A percentile compares a stretch with the other conserved stretches of the same genome.
Evolutionary conservation across 306 rosid species (phyloP).

Genomic region (Dalbergia oliveri): DNA sequence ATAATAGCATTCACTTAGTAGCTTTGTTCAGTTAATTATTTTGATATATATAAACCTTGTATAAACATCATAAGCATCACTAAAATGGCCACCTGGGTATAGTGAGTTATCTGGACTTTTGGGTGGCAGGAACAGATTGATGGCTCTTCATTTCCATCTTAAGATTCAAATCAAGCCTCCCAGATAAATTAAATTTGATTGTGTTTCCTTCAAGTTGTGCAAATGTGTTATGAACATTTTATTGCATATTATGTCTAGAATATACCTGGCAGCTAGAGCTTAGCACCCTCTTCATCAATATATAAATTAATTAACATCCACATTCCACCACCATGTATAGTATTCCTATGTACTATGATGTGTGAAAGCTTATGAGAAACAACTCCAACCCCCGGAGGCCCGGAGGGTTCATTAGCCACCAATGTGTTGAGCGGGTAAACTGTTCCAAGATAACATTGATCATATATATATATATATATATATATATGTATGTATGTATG

Average conservation of each 20-base stretch:
- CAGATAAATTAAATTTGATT: not conserved
- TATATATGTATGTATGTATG: too few species aligned
- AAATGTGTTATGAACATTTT: not conserved
- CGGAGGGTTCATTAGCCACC: conserved; percentile 6
- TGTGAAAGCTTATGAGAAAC: not conserved
- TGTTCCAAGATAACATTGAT: not conserved
- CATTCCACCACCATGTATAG: not conserved
- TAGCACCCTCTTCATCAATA: not conserved
- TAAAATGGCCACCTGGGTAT: not conserved
- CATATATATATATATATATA: too few species aligned
- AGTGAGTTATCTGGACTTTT: too few species aligned
- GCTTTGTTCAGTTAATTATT: not conserved
- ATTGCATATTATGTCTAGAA: not conserved
- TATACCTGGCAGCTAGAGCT: not conserved
- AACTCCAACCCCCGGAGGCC: not conserved
- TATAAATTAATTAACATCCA: not conserved
- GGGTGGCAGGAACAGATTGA: not conserved
- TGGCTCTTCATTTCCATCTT: not conserved
- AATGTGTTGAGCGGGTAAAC: not conserved
- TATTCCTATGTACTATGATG: not conserved
- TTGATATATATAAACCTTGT: not conserved
- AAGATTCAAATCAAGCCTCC: not conserved
- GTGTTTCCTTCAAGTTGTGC: not conserved
- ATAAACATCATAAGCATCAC: not conserved
- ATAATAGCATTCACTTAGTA: not conserved